A percentile compares a stretch with the other conserved stretches of the same genome.
These are phyloP conservation scores for Gossypium gossypioides DNA, from an alignment of 441 rosid species.

Conservation along the genomic window DNA sequence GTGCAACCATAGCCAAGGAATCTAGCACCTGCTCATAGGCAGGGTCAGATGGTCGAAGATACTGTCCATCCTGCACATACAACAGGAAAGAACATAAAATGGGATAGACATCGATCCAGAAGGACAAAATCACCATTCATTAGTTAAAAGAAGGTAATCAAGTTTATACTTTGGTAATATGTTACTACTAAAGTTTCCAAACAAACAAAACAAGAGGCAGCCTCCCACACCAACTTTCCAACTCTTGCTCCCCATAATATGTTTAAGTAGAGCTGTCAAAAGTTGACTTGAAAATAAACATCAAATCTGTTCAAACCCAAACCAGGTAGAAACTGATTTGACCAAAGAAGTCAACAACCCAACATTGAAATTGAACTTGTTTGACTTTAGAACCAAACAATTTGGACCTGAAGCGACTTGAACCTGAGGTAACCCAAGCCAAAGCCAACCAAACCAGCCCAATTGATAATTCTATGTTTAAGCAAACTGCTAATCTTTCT, in stretches of 20 bases:
- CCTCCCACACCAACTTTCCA: background rate
- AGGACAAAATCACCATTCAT: background rate
- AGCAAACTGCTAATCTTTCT: background rate
- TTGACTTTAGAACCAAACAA: background rate
- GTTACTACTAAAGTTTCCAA: background rate
- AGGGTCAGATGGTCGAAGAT: constrained; percentile 93
- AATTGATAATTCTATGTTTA: background rate
- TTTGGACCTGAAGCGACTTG: background rate
- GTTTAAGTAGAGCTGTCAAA: background rate
- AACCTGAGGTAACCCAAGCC: background rate
- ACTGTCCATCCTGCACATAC: constrained; percentile 77
- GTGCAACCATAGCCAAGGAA: constrained; percentile 96
- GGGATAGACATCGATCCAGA: constrained; percentile 9
- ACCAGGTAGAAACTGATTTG: background rate
- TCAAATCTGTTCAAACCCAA: background rate
- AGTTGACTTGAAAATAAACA: background rate
- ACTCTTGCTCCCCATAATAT: background rate
- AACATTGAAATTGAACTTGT: background rate
- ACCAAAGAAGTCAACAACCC: background rate
- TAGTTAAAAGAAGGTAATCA: background rate
- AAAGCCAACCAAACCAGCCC: background rate
- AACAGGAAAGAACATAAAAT: constrained; percentile 8
- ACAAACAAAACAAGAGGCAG: background rate
- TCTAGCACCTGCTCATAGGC: constrained; percentile 95
- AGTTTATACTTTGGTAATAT: background rate